Base-by-base conservation (phyloP, 208 protist genomes). In the Leishmania turanica region DNA sequence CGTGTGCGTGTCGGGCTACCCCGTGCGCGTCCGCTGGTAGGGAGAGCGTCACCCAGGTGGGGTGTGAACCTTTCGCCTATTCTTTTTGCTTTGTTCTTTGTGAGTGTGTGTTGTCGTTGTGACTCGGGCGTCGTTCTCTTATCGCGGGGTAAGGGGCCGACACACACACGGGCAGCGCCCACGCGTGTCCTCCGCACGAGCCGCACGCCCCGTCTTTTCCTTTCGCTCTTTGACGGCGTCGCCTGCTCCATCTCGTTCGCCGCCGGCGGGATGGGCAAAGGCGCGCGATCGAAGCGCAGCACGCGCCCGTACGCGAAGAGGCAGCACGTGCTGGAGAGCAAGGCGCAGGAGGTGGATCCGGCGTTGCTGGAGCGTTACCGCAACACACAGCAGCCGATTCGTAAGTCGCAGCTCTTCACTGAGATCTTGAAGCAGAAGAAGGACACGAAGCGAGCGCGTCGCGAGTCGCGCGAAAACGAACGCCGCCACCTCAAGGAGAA, bases 341-440 rank as follows among this genome's bases (percentile, higher is more conserved):
- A 84, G 37, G 84, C 90, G 47, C 76, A 87, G 56, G 88, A 89
- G 83, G 95, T 98, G 9, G 92, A 98, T 78, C 91, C 92, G 27
- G 75, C 77, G 56, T 87, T 98, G 47, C 75, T 96, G 66, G 93
- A 96, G 85, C 89, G 88, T 21, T 98, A 90, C 86, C 95, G 95
- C 71, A 94, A 87, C 81, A 98, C 95, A 27, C 89, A 90, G 11
- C 95, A 98, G 78, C 92, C 95, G 0, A 90, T 93, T 51, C 88
- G 89, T 66, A 98, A 98, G 85, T 94, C 91, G 34, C 89, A 95
- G 89, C 89, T 98, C 31, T 98, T 94, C 83, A 93, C 88, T 4
- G 83, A 98, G 71, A 91, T 98, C 60, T 76, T 93, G 66, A 95
- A 95, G 79, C 95, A 98, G 82, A 96, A 91, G 77, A 98, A 98